Base-by-base conservation (phyloP, 495 filamentous ascomycete species). In the Hypoxylon fragiforme region DNA sequence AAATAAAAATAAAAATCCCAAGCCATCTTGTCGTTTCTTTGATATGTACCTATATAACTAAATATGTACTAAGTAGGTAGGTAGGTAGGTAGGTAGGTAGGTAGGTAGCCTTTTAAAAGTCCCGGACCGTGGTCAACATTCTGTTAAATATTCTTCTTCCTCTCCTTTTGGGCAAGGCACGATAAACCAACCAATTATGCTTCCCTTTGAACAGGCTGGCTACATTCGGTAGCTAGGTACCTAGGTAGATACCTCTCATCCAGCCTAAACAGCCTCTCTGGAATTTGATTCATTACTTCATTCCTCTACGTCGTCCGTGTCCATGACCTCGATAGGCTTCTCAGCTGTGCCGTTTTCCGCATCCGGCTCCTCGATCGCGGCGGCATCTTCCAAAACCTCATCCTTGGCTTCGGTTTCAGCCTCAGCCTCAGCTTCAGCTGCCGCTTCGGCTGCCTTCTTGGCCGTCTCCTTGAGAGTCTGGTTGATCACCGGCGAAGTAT, bases 401-500 rank as follows among this genome's bases (percentile, higher is more conserved):
- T 60, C 56, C 40, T 68, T 54, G 35, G 44, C 55, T 9, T 63
- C 60, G 3, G 62, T 54, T 15, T 64, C 67, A 7, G 52, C 38
- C 15, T 62, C 62, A 5, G 56, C 52, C n/a, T n/a, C n/a, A n/a
- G n/a, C n/a, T n/a, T n/a, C n/a, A 12, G 61, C 53, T 1, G 48
- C 54, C 7, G 63, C 54, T 3, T 63, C 54, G 16, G 59, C 69
- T 15, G 59, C 52, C 38, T 69, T 54, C 49, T 73, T 65, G 2
- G 44, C 54, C 36, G 73, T 63, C 38, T 72, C 73, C 68, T 81
- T 79, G 19, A 79, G 66, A 26, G 71, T 57, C 70, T 68, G 72
- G 54, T 85, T 85, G 32, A 85, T 77, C 43, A 97, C 73, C 2
- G 87, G 89, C 1, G 85, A 84, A 16, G 81, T 80, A 52, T 97